phyloP scores from a whole-genome alignment of 1,284 basidiomycete species.

The Clitocybe nebularis region DNA sequence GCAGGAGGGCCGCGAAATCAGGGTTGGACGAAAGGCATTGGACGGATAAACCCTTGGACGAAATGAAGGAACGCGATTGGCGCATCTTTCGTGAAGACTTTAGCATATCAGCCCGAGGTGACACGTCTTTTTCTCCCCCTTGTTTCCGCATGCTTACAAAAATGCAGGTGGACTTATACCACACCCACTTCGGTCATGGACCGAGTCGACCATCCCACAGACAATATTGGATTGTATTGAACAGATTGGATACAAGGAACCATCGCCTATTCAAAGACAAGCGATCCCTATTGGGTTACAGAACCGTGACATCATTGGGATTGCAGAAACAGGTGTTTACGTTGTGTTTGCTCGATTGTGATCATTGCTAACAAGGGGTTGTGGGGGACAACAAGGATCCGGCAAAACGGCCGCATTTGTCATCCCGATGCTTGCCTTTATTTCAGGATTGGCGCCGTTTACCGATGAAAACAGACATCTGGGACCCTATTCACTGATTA shows the following conservation, averaged over 20 bases:
- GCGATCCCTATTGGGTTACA: constrained; percentile 97
- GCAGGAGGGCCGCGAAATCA: constrained; percentile 76
- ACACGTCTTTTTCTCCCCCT: no score
- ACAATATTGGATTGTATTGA: constrained; percentile 83
- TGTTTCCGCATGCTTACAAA: no score
- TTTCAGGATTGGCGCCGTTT: constrained; percentile 79
- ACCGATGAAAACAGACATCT: constrained; percentile 90
- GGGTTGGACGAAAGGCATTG: constrained; percentile 93
- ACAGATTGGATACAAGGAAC: constrained; percentile 93
- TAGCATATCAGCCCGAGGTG: constrained; percentile 87
- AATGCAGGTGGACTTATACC: constrained; percentile 88
- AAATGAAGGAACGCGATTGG: constrained; percentile 99
- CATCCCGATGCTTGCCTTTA: constrained; percentile 96
- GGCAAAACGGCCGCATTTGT: constrained; percentile 99
- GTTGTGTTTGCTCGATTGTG: constrained; percentile 1
- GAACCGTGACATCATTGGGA: constrained; percentile 95
- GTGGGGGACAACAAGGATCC: constrained; percentile 78
- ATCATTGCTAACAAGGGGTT: constrained; percentile 9
- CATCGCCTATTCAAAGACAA: constrained; percentile 94
- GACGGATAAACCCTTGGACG: constrained; percentile 89
- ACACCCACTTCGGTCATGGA: constrained; percentile 88
- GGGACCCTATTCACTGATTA: constrained; percentile 90
- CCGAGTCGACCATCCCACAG: constrained; percentile 81
- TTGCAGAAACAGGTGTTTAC: constrained; percentile 87
- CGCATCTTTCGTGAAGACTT: constrained; percentile 99